Evolutionary conservation across 2,329 filamentous ascomycete species (phyloP).

Genomic region (Xenoacremonium recifei): DNA sequence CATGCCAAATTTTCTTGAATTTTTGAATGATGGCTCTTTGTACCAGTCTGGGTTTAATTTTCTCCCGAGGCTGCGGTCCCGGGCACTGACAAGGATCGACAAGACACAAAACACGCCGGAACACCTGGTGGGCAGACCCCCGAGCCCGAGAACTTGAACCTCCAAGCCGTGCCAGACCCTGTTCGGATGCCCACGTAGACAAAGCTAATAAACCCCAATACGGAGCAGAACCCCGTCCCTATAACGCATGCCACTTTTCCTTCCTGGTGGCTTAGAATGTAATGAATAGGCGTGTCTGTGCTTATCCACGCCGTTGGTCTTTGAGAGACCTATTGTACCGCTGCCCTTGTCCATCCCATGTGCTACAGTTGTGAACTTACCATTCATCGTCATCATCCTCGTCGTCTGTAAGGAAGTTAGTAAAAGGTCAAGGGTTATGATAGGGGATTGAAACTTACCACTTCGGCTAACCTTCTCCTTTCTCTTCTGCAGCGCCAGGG

Average conservation of each 20-base stretch:
- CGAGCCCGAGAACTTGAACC: conserved; percentile 15
- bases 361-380: conserved; percentile 32
- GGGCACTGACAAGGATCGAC: conserved; percentile 3
- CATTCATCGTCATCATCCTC: conserved; percentile 77
- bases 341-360: conserved; percentile 2
- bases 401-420: conserved; percentile 56
- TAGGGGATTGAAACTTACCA: conserved; percentile 76
- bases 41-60: conserved; percentile 12
- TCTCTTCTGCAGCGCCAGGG: conserved; percentile 73
- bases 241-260: conserved; percentile 4
- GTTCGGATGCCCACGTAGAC: conserved; percentile 14
- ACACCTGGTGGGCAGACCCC: conserved; percentile 18
- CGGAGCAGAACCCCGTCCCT: conserved; percentile 5
- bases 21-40: conserved; percentile 4
- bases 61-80: conserved; percentile 6
- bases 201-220: conserved; percentile 6
- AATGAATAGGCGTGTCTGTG: no score
- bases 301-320: no score
- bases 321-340: conserved; percentile 11
- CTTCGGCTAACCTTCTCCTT: conserved; percentile 94
- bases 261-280: conserved; percentile 8
- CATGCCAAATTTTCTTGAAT: conserved; percentile 22
- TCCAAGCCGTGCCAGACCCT: conserved; percentile 12
- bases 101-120: conserved; percentile 11
- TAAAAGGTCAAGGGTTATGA: no score